These are phyloP conservation scores for Phytophthora citricola DNA, from an alignment of 352 stramenopile species.

Conservation along the genomic window DNA sequence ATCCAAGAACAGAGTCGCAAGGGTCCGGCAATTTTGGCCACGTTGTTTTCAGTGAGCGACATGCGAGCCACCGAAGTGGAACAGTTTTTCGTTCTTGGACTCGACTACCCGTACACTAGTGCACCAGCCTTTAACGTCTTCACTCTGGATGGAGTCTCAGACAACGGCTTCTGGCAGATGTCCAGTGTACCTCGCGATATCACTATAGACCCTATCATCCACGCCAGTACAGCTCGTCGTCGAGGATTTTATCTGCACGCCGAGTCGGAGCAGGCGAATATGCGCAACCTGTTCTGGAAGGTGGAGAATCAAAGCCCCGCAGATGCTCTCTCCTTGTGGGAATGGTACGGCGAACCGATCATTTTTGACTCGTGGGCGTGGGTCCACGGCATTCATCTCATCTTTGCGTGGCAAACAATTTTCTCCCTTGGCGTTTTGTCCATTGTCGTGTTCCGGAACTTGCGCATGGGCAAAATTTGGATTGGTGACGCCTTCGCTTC, in stretches of 20 bases:
- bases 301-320: slow-evolving; percentile 33
- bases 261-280: slow-evolving; percentile 46
- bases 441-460: slow-evolving; percentile 45
- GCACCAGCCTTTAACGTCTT: slow-evolving; percentile 18
- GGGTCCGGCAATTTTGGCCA: slow-evolving; percentile 26
- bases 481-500: slow-evolving; percentile 49
- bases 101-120: slow-evolving; percentile 38
- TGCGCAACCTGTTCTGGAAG: slow-evolving; percentile 35
- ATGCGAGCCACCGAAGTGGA: slow-evolving; percentile 27
- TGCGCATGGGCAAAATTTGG: slow-evolving; percentile 44
- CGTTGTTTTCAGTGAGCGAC: slow-evolving; percentile 37
- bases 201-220: slow-evolving; percentile 23
- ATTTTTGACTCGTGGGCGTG: slow-evolving; percentile 56
- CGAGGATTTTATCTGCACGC: slow-evolving; percentile 45
- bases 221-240: slow-evolving; percentile 36
- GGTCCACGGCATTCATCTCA: slow-evolving; percentile 45
- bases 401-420: slow-evolving; percentile 38
- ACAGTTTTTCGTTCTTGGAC: slow-evolving; percentile 30
- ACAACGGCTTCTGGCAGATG: slow-evolving; percentile 31
- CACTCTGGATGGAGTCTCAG: slow-evolving; percentile 18
- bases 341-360: slow-evolving; percentile 38
- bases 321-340: slow-evolving; percentile 25
- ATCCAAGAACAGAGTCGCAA: slow-evolving; percentile 23
- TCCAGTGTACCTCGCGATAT: slow-evolving; percentile 21
- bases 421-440: slow-evolving; percentile 37